These are phyloP conservation scores for Seiridium cupressi DNA, from an alignment of 2,329 filamentous ascomycete species.

Conservation along the genomic window DNA sequence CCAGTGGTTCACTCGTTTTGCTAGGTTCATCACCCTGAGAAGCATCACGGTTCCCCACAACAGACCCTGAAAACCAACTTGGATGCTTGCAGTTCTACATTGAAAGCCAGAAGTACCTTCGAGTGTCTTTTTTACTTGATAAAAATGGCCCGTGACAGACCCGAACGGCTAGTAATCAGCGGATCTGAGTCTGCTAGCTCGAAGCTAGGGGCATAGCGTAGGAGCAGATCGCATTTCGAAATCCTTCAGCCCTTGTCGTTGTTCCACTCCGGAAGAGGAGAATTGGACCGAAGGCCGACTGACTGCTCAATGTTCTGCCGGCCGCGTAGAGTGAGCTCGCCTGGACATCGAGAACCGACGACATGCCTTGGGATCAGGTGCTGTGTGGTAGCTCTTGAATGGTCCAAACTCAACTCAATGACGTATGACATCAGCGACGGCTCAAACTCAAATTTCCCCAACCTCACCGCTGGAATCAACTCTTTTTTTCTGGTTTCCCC, in stretches of 20 bases:
- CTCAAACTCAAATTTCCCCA: neutral
- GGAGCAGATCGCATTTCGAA: neutral
- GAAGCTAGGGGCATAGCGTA: neutral
- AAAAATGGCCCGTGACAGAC: neutral
- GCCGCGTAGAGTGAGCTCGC: neutral
- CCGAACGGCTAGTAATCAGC: neutral
- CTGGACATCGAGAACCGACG: neutral
- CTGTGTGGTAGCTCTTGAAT: neutral
- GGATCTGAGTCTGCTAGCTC: neutral
- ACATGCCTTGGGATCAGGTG: neutral
- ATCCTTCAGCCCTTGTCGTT: neutral
- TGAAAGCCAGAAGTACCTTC: neutral
- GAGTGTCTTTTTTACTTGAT: neutral
- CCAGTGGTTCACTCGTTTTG: neutral
- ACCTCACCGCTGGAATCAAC: neutral
- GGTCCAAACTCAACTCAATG: neutral
- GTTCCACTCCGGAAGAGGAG: neutral
- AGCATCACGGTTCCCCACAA: too few species aligned
- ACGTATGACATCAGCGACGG: neutral
- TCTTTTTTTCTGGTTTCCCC: neutral
- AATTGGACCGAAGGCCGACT: neutral
- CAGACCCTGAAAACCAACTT: too few species aligned
- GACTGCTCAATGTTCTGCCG: neutral
- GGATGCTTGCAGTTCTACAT: too few species aligned
- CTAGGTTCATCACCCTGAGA: too few species aligned